phyloP scores from a whole-genome alignment of 805 yeast genomes.

The Millerozyma miso region DNA sequence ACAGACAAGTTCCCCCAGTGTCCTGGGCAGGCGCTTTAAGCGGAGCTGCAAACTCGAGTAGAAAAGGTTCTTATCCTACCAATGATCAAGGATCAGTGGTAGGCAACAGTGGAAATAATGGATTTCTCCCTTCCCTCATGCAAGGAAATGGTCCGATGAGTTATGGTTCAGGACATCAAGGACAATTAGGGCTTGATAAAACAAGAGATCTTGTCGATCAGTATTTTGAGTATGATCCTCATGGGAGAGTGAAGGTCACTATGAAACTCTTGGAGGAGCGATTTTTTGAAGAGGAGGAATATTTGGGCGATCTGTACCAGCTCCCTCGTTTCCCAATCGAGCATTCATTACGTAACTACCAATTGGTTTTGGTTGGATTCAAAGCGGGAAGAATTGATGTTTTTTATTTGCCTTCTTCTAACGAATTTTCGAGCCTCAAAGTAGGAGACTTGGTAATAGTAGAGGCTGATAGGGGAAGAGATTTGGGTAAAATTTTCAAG shows the following conservation, averaged over 20 bases:
- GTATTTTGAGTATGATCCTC: slow-evolving; percentile 36
- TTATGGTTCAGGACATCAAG: background rate
- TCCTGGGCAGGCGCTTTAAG: background rate
- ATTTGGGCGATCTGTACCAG: slow-evolving; percentile 26
- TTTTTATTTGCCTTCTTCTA: slow-evolving; percentile 49
- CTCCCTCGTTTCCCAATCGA: slow-evolving; percentile 36
- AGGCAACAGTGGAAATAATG: background rate
- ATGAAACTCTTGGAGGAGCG: slow-evolving; percentile 22
- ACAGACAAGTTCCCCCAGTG: background rate
- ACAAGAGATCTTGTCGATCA: slow-evolving; percentile 21
- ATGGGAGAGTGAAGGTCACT: slow-evolving; percentile 36
- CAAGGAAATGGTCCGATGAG: background rate
- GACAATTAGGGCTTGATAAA: background rate
- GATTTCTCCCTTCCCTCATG: background rate
- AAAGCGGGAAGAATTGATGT: slow-evolving; percentile 80
- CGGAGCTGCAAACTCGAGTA: background rate
- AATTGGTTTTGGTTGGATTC: slow-evolving; percentile 64
- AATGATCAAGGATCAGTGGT: background rate
- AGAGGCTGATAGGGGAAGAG: slow-evolving; percentile 80
- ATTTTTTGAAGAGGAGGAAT: slow-evolving; percentile 26
- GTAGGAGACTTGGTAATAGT: slow-evolving; percentile 72
- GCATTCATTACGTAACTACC: slow-evolving; percentile 28
- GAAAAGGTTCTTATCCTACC: background rate
- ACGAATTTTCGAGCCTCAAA: slow-evolving; percentile 26
- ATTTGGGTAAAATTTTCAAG: slow-evolving; percentile 63